phyloP scores from a whole-genome alignment of 2,329 filamentous ascomycete species.

The Cladosporium cucumerinum region DNA sequence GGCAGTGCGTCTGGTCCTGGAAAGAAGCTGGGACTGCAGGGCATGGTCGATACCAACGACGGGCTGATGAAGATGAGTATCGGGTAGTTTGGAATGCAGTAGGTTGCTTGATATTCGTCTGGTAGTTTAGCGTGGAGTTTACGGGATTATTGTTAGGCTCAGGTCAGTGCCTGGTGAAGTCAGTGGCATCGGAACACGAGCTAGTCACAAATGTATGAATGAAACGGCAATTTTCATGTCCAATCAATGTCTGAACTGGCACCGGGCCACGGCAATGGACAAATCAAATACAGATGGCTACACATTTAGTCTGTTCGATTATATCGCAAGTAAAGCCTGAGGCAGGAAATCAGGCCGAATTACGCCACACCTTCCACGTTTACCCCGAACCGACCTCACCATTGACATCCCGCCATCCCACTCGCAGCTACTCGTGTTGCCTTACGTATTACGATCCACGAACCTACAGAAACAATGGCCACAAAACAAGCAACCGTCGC shows the following conservation, averaged over 20 bases:
- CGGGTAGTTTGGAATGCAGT: conserved; percentile 54
- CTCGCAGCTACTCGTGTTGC: neutral
- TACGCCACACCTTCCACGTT: conserved; percentile 1
- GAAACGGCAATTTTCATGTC: neutral
- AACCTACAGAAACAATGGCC: conserved; percentile 23
- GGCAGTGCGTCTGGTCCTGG: conserved; percentile 18
- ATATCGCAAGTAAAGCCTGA: no score
- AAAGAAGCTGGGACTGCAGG: conserved; percentile 75
- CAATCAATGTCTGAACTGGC: neutral
- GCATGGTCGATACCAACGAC: conserved; percentile 94
- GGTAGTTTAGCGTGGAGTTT: conserved; percentile 8
- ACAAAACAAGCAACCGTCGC: conserved; percentile 45
- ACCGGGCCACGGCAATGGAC: no score
- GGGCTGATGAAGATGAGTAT: conserved; percentile 97
- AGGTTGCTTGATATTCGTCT: neutral
- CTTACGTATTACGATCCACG: neutral
- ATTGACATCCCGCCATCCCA: conserved; percentile 7
- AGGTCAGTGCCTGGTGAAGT: neutral
- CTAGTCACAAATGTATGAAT: neutral
- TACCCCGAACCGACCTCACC: conserved; percentile 1
- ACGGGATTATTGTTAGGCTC: neutral
- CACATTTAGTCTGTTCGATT: no score
- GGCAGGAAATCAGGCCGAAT: neutral
- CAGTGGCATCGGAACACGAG: neutral
- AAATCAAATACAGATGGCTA: no score